phyloP scores from a whole-genome alignment of 2,329 filamentous ascomycete genomes.

The Stachybotrys chartarum region DNA sequence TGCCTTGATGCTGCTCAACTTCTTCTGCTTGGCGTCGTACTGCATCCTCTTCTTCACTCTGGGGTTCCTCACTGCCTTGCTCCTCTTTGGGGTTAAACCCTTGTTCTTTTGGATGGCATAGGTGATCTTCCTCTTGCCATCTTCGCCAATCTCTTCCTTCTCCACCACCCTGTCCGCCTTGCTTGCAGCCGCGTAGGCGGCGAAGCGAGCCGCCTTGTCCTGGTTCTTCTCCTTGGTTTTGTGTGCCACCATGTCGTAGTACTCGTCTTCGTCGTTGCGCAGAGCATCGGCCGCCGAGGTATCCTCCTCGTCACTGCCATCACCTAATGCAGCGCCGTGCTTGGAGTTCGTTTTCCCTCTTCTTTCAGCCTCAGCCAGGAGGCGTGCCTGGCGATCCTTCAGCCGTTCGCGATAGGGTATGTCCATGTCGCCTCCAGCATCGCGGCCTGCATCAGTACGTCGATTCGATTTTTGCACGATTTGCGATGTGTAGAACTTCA shows the following conservation, averaged over 20 bases:
- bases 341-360: constrained; percentile 62
- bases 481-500: constrained; percentile 97
- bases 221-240: constrained; percentile 62
- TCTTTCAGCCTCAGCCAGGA: constrained; percentile 83
- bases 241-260: constrained; percentile 83
- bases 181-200: constrained; percentile 51
- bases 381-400: constrained; percentile 74
- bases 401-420: constrained; percentile 85
- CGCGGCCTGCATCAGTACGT: constrained; percentile 63
- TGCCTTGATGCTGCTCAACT: constrained; percentile 78
- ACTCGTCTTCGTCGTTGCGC: constrained; percentile 61
- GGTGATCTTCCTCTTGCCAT: constrained; percentile 87
- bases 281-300: constrained; percentile 41
- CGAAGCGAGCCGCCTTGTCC: constrained; percentile 57
- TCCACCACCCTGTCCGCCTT: constrained; percentile 58
- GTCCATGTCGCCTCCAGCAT: constrained; percentile 73
- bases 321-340: constrained; percentile 59
- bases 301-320: constrained; percentile 63
- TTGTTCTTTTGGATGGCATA: constrained; percentile 98
- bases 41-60: constrained; percentile 97
- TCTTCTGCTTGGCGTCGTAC: constrained; percentile 97
- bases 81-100: constrained; percentile 79
- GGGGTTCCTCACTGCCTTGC: constrained; percentile 92
- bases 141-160: constrained; percentile 63
- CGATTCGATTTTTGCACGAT: constrained; percentile 92